Evolutionary conservation across 257 asterid genomes (phyloP).

Genomic region (Solanum chaucha): DNA sequence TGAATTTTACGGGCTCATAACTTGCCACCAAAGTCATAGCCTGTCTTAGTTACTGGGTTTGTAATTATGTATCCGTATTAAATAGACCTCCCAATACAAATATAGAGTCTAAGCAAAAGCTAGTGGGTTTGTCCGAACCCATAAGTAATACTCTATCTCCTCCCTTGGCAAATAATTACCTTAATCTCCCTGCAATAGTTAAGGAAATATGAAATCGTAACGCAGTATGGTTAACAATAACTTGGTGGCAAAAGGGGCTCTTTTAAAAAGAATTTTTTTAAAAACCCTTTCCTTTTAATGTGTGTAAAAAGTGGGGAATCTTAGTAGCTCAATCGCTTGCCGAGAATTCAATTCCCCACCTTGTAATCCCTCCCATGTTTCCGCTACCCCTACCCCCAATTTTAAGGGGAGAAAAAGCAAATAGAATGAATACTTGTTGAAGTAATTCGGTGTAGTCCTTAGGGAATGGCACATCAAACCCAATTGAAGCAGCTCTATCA

Average conservation of each 20-base stretch:
- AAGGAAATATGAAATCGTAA: not conserved
- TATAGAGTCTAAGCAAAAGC: not conserved
- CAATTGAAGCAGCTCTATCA: constrained; percentile 25
- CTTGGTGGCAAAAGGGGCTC: not conserved
- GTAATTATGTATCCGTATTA: not conserved
- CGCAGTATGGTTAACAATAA: not conserved
- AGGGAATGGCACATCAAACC: constrained; percentile 55
- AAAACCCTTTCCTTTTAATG: not conserved
- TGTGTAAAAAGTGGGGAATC: not conserved
- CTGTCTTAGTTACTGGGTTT: not conserved
- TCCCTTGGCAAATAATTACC: not conserved
- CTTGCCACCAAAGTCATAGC: not conserved
- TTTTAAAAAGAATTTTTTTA: too few species aligned
- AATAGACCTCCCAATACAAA: not conserved
- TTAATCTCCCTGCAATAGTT: not conserved
- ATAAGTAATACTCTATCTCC: not conserved
- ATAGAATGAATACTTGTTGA: constrained; percentile 36
- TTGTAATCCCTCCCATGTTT: not conserved
- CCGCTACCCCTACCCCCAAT: not conserved
- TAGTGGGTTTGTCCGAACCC: not conserved
- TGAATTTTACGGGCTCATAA: not conserved
- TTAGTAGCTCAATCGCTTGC: not conserved
- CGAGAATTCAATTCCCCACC: not conserved
- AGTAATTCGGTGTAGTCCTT: constrained; percentile 66
- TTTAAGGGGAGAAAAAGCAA: not conserved